Conservation (phyloP, 805 yeast species). For the Lipomyces yamanashiensis region DNA sequence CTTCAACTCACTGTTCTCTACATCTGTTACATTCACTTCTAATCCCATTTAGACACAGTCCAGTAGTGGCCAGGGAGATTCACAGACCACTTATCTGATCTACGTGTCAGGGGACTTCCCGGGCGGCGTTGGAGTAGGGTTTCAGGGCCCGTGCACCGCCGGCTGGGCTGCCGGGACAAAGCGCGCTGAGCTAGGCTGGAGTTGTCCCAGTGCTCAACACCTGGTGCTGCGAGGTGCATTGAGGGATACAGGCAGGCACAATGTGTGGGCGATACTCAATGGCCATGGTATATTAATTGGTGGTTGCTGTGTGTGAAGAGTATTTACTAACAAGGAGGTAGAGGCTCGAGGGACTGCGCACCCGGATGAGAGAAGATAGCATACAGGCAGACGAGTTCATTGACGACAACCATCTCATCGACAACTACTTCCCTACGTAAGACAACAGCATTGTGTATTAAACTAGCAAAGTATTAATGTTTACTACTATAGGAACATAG, state of each 20-base stretch:
- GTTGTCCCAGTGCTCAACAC: too few species aligned
- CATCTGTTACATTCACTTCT: too few species aligned
- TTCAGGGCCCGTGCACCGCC: too few species aligned
- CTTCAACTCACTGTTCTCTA: too few species aligned
- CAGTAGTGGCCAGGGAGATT: too few species aligned
- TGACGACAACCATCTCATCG: constrained; percentile 30
- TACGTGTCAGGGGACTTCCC: too few species aligned
- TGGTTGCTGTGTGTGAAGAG: background rate
- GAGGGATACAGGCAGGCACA: background rate
- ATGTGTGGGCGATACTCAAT: constrained; percentile 71
- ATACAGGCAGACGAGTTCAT: constrained; percentile 42
- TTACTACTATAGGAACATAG: constrained; percentile 19
- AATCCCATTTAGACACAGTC: too few species aligned
- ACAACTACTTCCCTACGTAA: constrained; percentile 50
- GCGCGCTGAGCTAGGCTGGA: too few species aligned
- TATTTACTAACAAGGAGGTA: constrained; percentile 4
- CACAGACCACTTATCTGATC: too few species aligned
- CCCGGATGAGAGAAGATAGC: constrained; percentile 30
- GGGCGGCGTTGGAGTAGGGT: too few species aligned
- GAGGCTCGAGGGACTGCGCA: constrained; percentile 33
- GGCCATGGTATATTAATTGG: constrained; percentile 48
- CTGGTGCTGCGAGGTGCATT: background rate
- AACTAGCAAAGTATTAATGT: background rate
- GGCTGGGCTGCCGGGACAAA: too few species aligned
- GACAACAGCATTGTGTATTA: background rate